These are phyloP conservation scores for Striga hermonthica DNA, from an alignment of 305 asterid genomes.

Conservation along the genomic window DNA sequence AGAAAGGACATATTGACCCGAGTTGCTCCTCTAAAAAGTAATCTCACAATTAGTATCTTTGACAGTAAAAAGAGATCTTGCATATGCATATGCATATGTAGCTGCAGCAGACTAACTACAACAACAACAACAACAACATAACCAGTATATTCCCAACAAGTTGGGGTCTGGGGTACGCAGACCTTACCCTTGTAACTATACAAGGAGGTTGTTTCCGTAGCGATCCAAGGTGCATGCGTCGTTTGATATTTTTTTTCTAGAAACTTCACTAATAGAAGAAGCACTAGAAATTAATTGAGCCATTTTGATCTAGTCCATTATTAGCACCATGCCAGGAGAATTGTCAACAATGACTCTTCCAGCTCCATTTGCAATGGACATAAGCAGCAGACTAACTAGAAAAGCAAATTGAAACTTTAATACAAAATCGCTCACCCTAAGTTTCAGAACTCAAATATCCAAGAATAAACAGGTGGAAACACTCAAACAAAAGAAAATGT, in stretches of 20 bases:
- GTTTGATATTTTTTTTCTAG: too few relatives aligned
- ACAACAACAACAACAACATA: constrained; percentile 20
- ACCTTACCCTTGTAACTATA: too few relatives aligned
- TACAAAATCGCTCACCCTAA: constrained; percentile 15
- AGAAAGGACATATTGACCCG: constrained; percentile 15
- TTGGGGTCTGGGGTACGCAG: too few relatives aligned
- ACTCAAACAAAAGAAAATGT: constrained; percentile 21
- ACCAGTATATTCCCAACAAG: too few relatives aligned
- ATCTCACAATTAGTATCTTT: background rate
- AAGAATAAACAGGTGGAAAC: constrained; percentile 9
- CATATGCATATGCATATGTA: constrained; percentile 11
- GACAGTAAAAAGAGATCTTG: constrained; percentile 5
- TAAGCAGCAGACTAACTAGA: constrained; percentile 16
- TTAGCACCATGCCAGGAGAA: too few relatives aligned
- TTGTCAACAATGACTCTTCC: too few relatives aligned
- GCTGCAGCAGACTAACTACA: constrained; percentile 4
- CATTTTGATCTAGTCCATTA: too few relatives aligned
- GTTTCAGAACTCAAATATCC: background rate
- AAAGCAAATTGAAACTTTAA: constrained; percentile 5
- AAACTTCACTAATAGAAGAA: too few relatives aligned
- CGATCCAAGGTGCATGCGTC: too few relatives aligned
- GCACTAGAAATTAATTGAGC: too few relatives aligned
- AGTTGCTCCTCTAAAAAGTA: constrained; percentile 13
- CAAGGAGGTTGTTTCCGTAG: too few relatives aligned
- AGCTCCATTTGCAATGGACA: too few relatives aligned